Evolutionary conservation across 192 early-diverging fungal genomes (phyloP).

Genomic region (Spizellomyces punctatus): DNA sequence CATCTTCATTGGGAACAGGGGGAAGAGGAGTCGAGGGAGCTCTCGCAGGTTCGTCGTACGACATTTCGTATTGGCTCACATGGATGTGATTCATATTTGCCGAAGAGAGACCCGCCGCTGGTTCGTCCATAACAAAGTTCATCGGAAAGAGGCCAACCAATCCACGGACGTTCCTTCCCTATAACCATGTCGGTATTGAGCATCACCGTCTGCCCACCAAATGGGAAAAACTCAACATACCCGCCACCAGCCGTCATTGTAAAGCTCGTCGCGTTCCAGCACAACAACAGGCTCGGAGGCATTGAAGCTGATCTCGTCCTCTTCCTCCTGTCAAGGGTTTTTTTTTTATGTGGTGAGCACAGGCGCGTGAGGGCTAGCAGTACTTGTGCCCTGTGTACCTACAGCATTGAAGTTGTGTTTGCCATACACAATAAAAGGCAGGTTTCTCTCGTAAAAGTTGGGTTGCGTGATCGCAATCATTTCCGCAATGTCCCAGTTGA

Average conservation of each 20-base stretch:
- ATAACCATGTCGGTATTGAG: not conserved
- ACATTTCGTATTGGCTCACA: not conserved
- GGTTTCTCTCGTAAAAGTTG: constrained; percentile 12
- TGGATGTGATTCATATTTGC: not conserved
- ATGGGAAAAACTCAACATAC: not conserved
- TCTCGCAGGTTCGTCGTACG: not conserved
- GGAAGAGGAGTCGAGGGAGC: not conserved
- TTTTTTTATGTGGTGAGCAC: not conserved
- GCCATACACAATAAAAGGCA: constrained; percentile 29
- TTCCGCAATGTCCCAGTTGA: no score
- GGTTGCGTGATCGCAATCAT: not conserved
- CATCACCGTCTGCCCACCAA: no score
- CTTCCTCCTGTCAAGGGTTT: constrained; percentile 46
- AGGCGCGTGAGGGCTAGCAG: not conserved
- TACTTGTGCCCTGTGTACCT: not conserved
- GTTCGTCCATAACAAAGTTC: constrained; percentile 58
- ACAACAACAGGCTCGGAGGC: constrained; percentile 70
- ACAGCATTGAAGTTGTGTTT: constrained; percentile 30
- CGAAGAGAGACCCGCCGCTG: not conserved
- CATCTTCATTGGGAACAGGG: not conserved
- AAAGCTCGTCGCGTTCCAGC: constrained; percentile 69
- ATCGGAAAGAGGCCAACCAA: constrained; percentile 74
- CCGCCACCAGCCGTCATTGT: constrained; percentile 77
- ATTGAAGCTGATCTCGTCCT: constrained; percentile 70
- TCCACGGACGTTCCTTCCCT: constrained; percentile 70